A percentile compares a stretch with the other conserved stretches of the same genome.
Evolutionary conservation across 106 monocot species (phyloP).

Genomic region (Apostasia ramifera): DNA sequence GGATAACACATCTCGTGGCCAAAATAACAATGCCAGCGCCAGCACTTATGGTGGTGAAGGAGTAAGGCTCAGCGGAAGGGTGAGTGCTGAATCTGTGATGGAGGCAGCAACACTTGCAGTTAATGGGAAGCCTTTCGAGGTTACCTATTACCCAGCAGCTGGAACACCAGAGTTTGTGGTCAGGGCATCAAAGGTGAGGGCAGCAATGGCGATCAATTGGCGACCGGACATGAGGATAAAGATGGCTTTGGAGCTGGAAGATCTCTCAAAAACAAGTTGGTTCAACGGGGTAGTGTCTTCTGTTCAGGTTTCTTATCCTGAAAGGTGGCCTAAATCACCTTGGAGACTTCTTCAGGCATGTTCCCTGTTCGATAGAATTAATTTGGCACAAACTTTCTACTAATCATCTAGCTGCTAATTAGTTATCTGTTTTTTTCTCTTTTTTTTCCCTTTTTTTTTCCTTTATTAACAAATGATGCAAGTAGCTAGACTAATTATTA

Average conservation of each 20-base stretch:
- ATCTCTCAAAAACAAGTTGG: slow-evolving; percentile 37
- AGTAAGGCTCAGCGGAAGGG: slow-evolving; percentile 14
- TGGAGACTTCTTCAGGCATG: slow-evolving; percentile 49
- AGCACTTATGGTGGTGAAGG: neutral
- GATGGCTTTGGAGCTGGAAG: slow-evolving; percentile 46
- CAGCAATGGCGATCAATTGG: slow-evolving; percentile 33
- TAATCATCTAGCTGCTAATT: neutral
- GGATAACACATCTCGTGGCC: slow-evolving; percentile 5
- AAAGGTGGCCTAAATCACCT: slow-evolving; percentile 37
- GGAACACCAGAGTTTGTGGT: slow-evolving; percentile 37
- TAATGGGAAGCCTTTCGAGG: slow-evolving; percentile 27
- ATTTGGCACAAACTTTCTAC: too few relatives aligned
- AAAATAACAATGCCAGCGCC: neutral
- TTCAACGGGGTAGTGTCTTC: slow-evolving; percentile 37
- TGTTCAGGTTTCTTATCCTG: slow-evolving; percentile 24
- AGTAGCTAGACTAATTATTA: neutral
- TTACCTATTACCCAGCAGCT: slow-evolving; percentile 42
- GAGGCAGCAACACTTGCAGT: slow-evolving; percentile 33
- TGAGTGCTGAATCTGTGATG: slow-evolving; percentile 27
- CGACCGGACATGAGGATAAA: slow-evolving; percentile 35
- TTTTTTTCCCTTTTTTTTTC: neutral
- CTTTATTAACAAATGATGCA: neutral
- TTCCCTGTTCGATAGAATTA: neutral
- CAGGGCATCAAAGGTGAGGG: slow-evolving; percentile 19
- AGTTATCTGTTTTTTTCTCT: neutral